Evolutionary conservation across 768 basidiomycete genomes (phyloP).

Genomic region (Dendrothele bispora): DNA sequence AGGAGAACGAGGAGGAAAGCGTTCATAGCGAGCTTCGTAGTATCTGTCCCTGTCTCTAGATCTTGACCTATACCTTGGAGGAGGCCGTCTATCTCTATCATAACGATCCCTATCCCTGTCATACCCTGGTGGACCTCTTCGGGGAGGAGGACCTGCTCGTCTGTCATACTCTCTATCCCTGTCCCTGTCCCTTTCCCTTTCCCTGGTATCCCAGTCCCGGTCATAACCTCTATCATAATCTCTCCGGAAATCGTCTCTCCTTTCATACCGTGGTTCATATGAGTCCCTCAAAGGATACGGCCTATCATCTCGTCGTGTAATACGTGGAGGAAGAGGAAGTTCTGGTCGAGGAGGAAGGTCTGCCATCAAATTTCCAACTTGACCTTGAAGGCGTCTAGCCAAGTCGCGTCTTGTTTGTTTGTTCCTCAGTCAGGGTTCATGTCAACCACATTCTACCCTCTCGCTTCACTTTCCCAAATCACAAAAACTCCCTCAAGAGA

Average conservation of each 20-base stretch:
- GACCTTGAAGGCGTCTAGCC: neutral
- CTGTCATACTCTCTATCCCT: conserved; percentile 4
- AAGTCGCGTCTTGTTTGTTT: neutral
- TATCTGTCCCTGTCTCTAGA: neutral
- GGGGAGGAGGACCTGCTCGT: neutral
- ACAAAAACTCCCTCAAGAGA: conserved; percentile 75
- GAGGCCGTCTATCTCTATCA: neutral
- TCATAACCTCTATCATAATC: conserved; percentile 7
- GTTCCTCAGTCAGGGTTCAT: conserved; percentile 22
- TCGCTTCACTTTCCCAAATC: conserved; percentile 81
- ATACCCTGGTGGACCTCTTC: neutral
- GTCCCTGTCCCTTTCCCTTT: neutral
- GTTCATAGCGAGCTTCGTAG: neutral
- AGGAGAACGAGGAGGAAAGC: neutral
- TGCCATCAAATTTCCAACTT: neutral
- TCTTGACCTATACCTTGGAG: neutral
- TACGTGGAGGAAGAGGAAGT: neutral
- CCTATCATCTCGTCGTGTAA: conserved; percentile 2
- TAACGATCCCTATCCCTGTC: neutral
- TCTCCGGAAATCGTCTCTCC: neutral
- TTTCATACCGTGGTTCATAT: neutral
- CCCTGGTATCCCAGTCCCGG: neutral
- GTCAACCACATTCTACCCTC: conserved; percentile 65
- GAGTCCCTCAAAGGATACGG: neutral
- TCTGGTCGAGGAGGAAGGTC: conserved; percentile 7